Base-by-base conservation (phyloP, 768 basidiomycete genomes). In the Leucocoprinus sp. region DNA sequence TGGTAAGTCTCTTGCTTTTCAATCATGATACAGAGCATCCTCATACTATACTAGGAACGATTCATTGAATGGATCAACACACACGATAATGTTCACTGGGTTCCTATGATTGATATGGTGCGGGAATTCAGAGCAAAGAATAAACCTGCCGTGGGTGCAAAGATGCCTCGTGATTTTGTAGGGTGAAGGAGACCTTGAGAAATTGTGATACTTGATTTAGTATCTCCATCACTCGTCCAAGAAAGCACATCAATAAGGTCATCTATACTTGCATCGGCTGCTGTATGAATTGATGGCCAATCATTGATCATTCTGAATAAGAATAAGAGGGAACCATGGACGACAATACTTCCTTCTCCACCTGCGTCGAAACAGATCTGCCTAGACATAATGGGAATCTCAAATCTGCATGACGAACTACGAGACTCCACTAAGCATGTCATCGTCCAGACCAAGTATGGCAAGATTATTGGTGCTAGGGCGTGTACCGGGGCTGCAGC, bases 31-130 rank as follows among this genome's bases (percentile, higher is more conserved):
- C n/a, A n/a, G n/a, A n/a, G n/a, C n/a, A n/a, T n/a, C n/a, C n/a
- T n/a, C n/a, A n/a, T n/a, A n/a, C 39, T 39, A 4, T 21, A 27
- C 18, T 48, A 81, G 75, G 80, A 85, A 56, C 70, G 80, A 35
- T 82, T 84, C 60, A 83, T 86, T 50, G 78, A 83, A 54, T 84
- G 81, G 78, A 66, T 85, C 31, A 82, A 84, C 54, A 74, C 72
- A 4, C 82, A 84, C 56, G 75, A 78, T 12, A 72, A 77, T 38
- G 74, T 86, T 2, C 69, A 84, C 45, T 86, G 80, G 79, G 80
- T 78, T 21, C 75, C 78, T 8, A 75, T 84, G 75, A 70, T 74
- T 51, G 76, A 82, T 48, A 81, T 85, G 73, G 74, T 75, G 12
- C 62, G 69, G 37, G 78, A 80, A 26, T 82, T 83, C 56, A 71